Base-by-base conservation (phyloP, 1,284 basidiomycete species). In the Cerrena zonata region DNA sequence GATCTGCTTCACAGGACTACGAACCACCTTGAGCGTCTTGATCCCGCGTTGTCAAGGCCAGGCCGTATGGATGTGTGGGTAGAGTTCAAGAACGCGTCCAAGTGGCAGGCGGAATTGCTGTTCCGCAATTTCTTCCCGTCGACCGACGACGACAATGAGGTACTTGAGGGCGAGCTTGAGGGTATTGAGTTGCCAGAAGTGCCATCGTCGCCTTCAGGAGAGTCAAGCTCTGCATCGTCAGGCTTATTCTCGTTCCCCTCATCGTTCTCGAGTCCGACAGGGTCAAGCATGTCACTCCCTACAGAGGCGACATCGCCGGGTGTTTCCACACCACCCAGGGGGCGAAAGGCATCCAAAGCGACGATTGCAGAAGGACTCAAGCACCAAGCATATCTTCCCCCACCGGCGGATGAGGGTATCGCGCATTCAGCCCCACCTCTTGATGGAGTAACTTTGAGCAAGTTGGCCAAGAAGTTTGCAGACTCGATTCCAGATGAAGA, bases 51-150 rank as follows among this genome's bases (percentile, higher is more conserved):
- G 5, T 86, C 85, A 5, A 80, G 87, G 51, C 85, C 87, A n/a
- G 90, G 90, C 15, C 87, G 90, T 24, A 90, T 91, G 83, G 90
- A 92, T 59, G 86, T 93, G 3, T 90, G 87, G 87, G 77, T 92
- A 47, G 87, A 91, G 65, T 93, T 92, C 75, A 86, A 81, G 71
- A 85, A 89, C 53, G 86, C 90, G 26, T 85, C 82, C 54, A 82
- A 80, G 58, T 86, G 82, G 79, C 89, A 92, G 60, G 86, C 86
- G 1, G 85, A 89, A 65, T 79, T 81, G 24, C 74, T 91, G 26
- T 92, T 91, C 79, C 77, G 84, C 52, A 89, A 90, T 67, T 92
- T 92, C 71, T 91, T 91, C 82, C 88, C 86, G 0, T 82, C 78
- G 27, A 72, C 74, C 1, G 85, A 86, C 54, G 80, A 79, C 23